These are phyloP conservation scores for Coemansia sp. DNA, from an alignment of 192 early-diverging fungal species.

Conservation along the genomic window DNA sequence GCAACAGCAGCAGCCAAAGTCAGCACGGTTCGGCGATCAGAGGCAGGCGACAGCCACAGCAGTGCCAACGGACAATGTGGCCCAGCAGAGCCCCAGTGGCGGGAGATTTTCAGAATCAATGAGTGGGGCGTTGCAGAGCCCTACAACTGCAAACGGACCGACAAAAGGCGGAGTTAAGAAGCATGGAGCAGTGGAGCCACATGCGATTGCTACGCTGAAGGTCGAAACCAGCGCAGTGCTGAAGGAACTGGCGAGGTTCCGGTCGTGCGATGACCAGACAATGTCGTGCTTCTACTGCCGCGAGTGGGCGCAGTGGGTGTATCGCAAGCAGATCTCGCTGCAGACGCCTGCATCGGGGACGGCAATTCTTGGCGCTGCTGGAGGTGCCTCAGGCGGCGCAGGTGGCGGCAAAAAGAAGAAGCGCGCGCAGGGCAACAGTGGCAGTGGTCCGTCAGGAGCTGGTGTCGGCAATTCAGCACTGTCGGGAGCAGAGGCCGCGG, in stretches of 20 bases:
- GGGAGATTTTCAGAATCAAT: not conserved
- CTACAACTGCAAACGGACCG: not conserved
- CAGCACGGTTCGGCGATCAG: not conserved
- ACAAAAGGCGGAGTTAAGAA: not conserved
- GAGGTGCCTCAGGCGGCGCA: constrained; percentile 2
- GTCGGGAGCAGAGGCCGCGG: constrained; percentile 13
- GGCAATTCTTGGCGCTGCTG: not conserved
- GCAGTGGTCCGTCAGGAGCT: not conserved
- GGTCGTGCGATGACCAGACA: constrained; percentile 68
- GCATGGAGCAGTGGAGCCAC: constrained; percentile 7
- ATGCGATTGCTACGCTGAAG: constrained; percentile 58
- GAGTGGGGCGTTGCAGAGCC: not conserved
- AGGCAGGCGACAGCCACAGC: constrained; percentile 2
- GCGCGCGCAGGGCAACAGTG: constrained; percentile 12
- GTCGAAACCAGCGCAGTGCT: constrained; percentile 62
- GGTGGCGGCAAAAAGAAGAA: constrained; percentile 39
- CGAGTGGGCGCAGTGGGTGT: constrained; percentile 78
- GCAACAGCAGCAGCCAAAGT: constrained; percentile 6
- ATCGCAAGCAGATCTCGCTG: constrained; percentile 60
- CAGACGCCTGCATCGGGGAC: constrained; percentile 11
- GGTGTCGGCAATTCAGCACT: not conserved
- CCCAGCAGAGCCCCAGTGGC: not conserved
- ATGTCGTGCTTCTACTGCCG: constrained; percentile 74
- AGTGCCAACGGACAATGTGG: constrained; percentile 4
- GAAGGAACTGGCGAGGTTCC: constrained; percentile 69